Evolutionary conservation across 2,329 filamentous ascomycete species (phyloP), one percentile per base, ranked within the genome.

Genomic region (Ustulina deusta): DNA sequence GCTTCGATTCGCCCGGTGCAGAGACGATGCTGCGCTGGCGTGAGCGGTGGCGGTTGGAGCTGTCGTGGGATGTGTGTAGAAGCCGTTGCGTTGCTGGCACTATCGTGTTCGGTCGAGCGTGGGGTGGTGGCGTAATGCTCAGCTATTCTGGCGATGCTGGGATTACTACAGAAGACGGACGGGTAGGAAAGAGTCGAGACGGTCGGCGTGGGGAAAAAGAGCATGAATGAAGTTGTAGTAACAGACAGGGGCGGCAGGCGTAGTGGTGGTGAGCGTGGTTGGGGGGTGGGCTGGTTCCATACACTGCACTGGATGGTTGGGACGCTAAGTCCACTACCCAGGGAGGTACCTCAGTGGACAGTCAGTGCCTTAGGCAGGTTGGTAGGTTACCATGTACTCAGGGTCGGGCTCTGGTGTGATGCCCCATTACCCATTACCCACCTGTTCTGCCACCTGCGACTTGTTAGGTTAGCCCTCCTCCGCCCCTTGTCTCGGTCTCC

Each of bases 331-430:
- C 6, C 6, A 11, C 11, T 36, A 36, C 13, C 44, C 44, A 48
- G 32, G 55, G 10, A 42, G 38, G 56, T 44, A 58, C 38, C 51
- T 38, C n/a, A 13, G 17, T 10, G 38, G 6, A 13, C 34, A 6
- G 34, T 36, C 34, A 36, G 34, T 36, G 34, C 6, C 6, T 36
- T 40, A n/a, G 29, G n/a, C 7, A 34, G 46, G 36, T 54, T 52
- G 46, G 40, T 25, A 9, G 44, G 44, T 22, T 27, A 29, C 42
- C 25, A 32, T 15, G 46, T 51, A 51, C 25, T 25, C 46, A 51
- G 46, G 61, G 61, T 68, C 65, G 61, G 65, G 65, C 55, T 60
- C 42, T 64, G 61, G 61, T 63, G 55, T 57, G 61, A 46, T 68
- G 40, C 48, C 65, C 57, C 27, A 54, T 46, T 59, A 54, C 65